Evolutionary conservation across 345 rosid species (phyloP).

Genomic region (Ceriops decandra): DNA sequence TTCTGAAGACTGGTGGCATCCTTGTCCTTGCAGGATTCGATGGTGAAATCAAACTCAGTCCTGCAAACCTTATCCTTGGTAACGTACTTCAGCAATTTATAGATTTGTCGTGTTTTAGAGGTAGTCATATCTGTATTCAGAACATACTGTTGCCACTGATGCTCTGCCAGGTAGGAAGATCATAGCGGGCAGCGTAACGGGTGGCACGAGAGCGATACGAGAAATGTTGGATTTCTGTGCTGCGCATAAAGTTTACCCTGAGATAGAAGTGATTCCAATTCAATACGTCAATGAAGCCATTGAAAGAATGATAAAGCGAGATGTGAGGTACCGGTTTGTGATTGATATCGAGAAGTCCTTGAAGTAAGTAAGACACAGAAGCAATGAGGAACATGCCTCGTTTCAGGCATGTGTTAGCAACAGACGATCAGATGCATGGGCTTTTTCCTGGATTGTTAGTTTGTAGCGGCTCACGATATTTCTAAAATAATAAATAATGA

Average conservation of each 20-base stretch:
- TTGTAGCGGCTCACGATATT: no score
- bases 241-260: constrained; percentile 63
- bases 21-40: constrained; percentile 76
- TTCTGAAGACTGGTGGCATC: constrained; percentile 64
- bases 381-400: not conserved
- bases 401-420: not conserved
- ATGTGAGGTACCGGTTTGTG: constrained; percentile 80
- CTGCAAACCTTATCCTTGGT: constrained; percentile 66
- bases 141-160: not conserved
- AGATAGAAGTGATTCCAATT: constrained; percentile 64
- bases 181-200: constrained; percentile 59
- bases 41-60: constrained; percentile 73
- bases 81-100: not conserved
- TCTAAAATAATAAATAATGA: no score
- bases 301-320: constrained; percentile 69
- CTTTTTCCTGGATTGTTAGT: no score
- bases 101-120: not conserved
- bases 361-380: constrained; percentile 43
- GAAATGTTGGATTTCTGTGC: constrained; percentile 86
- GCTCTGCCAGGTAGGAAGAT: constrained; percentile 57
- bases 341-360: constrained; percentile 71
- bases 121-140: not conserved
- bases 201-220: constrained; percentile 65
- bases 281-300: constrained; percentile 66
- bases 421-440: not conserved